Percentiles rank a stretch among this genome's conserved stretches.
Conservation (phyloP, 345 rosid species). For the Citrus sinensis region DVS_A1.0 CM039165.1:4100501-4101000, state of each 20-base stretch:
- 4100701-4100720: neutral
- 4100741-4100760: neutral
- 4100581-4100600: neutral
- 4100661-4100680: neutral
- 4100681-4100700: neutral
- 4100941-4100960: neutral
- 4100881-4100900: neutral
- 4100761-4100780: neutral
- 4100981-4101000: slow-evolving; percentile 52
- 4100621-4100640: neutral
- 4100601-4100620: neutral
- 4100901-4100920: neutral
- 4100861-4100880: neutral
- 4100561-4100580: neutral
- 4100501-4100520: neutral
- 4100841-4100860: neutral
- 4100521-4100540: neutral
- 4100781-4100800: neutral
- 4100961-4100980: neutral
- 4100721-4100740: neutral
- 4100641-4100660: neutral
- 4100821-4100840: neutral
- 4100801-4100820: neutral
- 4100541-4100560: neutral
- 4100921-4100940: neutral